Evolutionary conservation across 2,329 filamentous ascomycete genomes (phyloP), one percentile per base, ranked within the genome.

Genomic region (Sporothrix variecibatus): DNA sequence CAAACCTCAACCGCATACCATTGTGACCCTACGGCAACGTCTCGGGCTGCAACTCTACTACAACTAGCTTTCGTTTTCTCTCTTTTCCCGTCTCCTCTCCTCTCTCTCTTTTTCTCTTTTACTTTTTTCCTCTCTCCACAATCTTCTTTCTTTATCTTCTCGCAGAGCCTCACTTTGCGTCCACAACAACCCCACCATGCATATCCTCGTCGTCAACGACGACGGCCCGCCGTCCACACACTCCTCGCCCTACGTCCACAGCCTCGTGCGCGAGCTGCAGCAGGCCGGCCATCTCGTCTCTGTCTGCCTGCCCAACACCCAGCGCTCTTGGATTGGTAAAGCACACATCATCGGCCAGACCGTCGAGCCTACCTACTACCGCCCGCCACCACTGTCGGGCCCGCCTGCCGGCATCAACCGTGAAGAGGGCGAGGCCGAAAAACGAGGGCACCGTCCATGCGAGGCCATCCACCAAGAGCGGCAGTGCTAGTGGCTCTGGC

Each of bases 271-370:
- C 75, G 88, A 88, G 72, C 90, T 96, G 70, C 90, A 94, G 81
- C 83, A 86, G 73, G 90, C 92, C 43, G 94, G 94, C 8, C 95
- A 98, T 83, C 87, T 85, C n/a, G 94, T 98, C 75, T 97, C 94
- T 8, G 95, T 99, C 69, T 92, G 96, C 76, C 89, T 99, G 17
- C 96, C 96, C 1, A 90, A 98, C 82, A 92, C 91, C 7, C 96
- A 99, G 84, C 91, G 95, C 76, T 97, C 94, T 73, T 99, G 96
- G 96, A 98, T 99, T 79, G 95, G 95, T 79, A 99, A 99, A 86
- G 96, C 96, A 2, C 96, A 98, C 83, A 93, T 98, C 80, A 94
- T 98, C 79, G 95, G 95, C 73, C 92, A 95, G 81, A 93, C 93
- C 11, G 89, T 97, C 76, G 94, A 92, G 81, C 94, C 94, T 9